A percentile compares a stretch with the other conserved stretches of the same genome.
Conservation (phyloP, 495 filamentous ascomycete species). For the Aspergillus egyptiacus region DNA sequence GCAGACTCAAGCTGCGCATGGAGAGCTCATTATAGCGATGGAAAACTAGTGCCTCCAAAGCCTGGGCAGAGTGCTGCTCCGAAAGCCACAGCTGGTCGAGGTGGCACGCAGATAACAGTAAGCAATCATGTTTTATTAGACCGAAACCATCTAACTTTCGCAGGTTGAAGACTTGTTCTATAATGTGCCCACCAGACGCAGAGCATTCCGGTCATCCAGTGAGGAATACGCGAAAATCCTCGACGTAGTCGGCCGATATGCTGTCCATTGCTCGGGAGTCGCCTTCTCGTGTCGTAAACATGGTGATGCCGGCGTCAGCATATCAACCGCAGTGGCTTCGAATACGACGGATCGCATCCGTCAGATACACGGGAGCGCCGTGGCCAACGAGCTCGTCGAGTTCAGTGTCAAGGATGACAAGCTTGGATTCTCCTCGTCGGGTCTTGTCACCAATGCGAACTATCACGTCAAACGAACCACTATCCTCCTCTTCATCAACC, state of each 20-base stretch:
- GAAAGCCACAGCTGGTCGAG: slow-evolving; percentile 82
- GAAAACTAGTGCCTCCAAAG: slow-evolving; percentile 77
- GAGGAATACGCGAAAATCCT: slow-evolving; percentile 99
- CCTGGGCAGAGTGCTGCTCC: slow-evolving; percentile 88
- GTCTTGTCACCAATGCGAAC: slow-evolving; percentile 88
- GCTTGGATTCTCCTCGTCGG: slow-evolving; percentile 76
- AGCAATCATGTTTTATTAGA: slow-evolving; percentile 11
- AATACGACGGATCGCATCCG: slow-evolving; percentile 76
- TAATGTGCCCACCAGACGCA: slow-evolving; percentile 82
- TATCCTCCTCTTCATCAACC: slow-evolving; percentile 93
- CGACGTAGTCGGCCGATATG: slow-evolving; percentile 88
- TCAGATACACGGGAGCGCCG: slow-evolving; percentile 77
- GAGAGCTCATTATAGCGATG: slow-evolving; percentile 80
- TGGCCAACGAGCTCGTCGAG: slow-evolving; percentile 84
- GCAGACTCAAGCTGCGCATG: slow-evolving; percentile 84
- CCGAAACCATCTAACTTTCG: slow-evolving; percentile 6
- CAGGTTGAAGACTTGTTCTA: slow-evolving; percentile 96
- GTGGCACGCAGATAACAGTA: slow-evolving; percentile 92
- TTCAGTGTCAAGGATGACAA: slow-evolving; percentile 67
- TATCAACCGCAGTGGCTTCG: slow-evolving; percentile 68
- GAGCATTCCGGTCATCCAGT: slow-evolving; percentile 83
- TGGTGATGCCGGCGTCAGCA: slow-evolving; percentile 75
- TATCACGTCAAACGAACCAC: slow-evolving; percentile 89
- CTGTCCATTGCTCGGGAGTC: slow-evolving; percentile 87
- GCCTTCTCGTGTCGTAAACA: slow-evolving; percentile 96